Conservation (phyloP, 495 filamentous ascomycete species). For the Penicillium simplicissimum region DNA sequence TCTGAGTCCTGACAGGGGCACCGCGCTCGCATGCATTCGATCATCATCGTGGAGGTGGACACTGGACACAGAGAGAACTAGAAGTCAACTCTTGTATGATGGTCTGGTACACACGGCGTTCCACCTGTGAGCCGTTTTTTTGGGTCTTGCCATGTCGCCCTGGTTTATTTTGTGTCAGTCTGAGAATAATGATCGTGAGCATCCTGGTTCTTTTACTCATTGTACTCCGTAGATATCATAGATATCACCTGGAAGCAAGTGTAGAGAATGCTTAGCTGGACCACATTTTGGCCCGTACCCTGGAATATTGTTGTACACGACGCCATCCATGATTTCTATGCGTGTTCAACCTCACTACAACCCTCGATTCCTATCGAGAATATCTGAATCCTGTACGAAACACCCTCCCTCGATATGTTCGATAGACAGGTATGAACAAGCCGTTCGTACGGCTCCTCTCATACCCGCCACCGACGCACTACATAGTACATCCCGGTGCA, state of each 20-base stretch:
- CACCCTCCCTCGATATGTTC: too few species aligned
- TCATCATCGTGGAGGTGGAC: neutral
- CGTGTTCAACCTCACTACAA: too few species aligned
- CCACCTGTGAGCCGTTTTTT: slow-evolving; percentile 16
- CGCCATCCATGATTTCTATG: too few species aligned
- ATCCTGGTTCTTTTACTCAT: neutral
- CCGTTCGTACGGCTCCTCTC: neutral
- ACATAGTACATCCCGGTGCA: neutral
- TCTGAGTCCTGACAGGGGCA: neutral
- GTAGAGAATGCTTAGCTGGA: neutral
- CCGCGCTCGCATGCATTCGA: neutral
- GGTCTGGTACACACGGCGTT: neutral
- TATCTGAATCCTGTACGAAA: too few species aligned
- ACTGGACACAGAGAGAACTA: neutral
- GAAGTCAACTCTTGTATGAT: neutral
- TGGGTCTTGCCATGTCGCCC: neutral
- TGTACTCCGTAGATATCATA: too few species aligned
- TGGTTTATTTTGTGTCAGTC: neutral
- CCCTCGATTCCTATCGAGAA: too few species aligned
- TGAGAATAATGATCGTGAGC: neutral
- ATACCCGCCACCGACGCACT: neutral
- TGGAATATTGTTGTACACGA: neutral
- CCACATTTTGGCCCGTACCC: neutral
- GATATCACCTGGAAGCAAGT: neutral
- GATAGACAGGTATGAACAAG: neutral